These are phyloP conservation scores for Nannochloris sp. DNA, from an alignment of 139 green algal species.

Conservation along the genomic window DNA sequence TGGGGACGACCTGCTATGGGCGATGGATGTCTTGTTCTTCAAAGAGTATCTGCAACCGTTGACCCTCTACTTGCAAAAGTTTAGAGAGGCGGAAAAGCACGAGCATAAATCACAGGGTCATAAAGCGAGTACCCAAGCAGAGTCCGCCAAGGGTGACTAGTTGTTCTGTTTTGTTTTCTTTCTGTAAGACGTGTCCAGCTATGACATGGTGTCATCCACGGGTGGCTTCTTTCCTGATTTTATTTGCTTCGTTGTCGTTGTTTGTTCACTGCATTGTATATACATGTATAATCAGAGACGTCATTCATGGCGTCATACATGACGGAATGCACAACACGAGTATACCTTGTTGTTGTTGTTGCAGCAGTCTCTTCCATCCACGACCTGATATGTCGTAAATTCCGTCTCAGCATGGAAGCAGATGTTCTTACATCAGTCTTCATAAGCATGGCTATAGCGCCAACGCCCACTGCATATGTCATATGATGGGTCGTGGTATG, in stretches of 20 bases:
- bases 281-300: too few relatives aligned
- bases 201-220: too few relatives aligned
- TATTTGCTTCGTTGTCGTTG: too few relatives aligned
- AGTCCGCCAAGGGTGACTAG: not conserved
- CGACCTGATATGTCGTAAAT: slow-evolving; percentile 33
- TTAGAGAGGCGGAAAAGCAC: slow-evolving; percentile 65
- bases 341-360: slow-evolving; percentile 25
- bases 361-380: slow-evolving; percentile 36
- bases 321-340: not conserved
- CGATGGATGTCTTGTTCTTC: slow-evolving; percentile 94
- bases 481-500: not conserved
- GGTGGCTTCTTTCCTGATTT: too few relatives aligned
- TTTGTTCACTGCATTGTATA: too few relatives aligned
- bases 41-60: slow-evolving; percentile 95
- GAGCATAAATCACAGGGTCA: not conserved
- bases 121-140: slow-evolving; percentile 4
- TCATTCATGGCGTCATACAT: too few relatives aligned
- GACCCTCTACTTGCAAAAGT: slow-evolving; percentile 93
- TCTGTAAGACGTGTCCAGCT: too few relatives aligned
- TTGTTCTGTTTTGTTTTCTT: not conserved
- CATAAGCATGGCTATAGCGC: slow-evolving; percentile 37
- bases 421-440: slow-evolving; percentile 31
- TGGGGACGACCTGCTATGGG: slow-evolving; percentile 96
- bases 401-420: slow-evolving; percentile 29
- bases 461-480: slow-evolving; percentile 32